Base-by-base conservation (phyloP, 75 land plant species). In the Cryptomeria japonica region DNA sequence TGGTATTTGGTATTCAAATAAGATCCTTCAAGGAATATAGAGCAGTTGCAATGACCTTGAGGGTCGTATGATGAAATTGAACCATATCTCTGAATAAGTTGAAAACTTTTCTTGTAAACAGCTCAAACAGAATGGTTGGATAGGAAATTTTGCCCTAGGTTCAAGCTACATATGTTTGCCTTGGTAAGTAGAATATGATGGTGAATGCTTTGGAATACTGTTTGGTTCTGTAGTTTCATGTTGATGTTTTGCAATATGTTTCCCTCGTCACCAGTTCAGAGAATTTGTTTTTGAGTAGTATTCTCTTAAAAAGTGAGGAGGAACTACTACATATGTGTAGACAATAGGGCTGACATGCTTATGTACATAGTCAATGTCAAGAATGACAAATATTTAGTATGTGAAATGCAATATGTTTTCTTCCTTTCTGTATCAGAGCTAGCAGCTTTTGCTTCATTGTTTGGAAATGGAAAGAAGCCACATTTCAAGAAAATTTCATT, bases 101-200 rank as follows among this genome's bases (percentile, higher is more conserved):
- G 80, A 12, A 79, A 22, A 12, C 22, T 3, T 88, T 78, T 88
- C 83, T n/a, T 83, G 32, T 84, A 25, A 10, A 86, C 97, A 97
- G 99, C 95, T 98, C 11, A 98, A 98, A 92, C 99, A 97, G 83
- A 98, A 98, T 95, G 99, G 99, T 79, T 98, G 99, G 99, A 96
- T 98, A 75, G 99, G 99, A 83, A 98, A 98, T 88, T 98, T 97
- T 92, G 99, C 99, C 31, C 87, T 98, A 16, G 99, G 99, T 80
- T 93, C 99, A 44, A 98, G 99, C 94, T 98, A 98, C 87, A 98
- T 98, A 32, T 92, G 96, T 90, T 93, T 98, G 86, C 99, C 99
- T 85, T 98, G 99, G 99, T 97, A 90, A 49, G 90, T 84, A 46
- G 84, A 51, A 82, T 44, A 82, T 82, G 44, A 1, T 82, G 84